Percentiles rank a stretch among this genome's conserved stretches.
These are phyloP conservation scores for Cyclaneusma minus DNA, from an alignment of 2,329 filamentous ascomycete species.

Conservation along the genomic window DNA sequence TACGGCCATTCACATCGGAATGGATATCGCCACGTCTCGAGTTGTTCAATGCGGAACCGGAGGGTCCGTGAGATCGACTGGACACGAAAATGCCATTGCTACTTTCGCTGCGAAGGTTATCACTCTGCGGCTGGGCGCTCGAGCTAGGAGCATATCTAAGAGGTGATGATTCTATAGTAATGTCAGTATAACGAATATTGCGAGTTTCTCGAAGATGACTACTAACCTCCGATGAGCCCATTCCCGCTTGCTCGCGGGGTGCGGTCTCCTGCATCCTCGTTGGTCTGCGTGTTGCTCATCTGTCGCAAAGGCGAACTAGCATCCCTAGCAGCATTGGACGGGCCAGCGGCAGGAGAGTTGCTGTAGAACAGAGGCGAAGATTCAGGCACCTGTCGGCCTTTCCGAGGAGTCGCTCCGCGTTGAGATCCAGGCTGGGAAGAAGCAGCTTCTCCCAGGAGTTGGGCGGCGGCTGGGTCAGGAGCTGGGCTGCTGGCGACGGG, in stretches of 20 bases:
- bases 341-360: slow-evolving; percentile 36
- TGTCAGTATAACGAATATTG: slow-evolving; percentile 2
- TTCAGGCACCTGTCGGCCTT: slow-evolving; percentile 31
- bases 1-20: slow-evolving; percentile 53
- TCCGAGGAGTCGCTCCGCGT: slow-evolving; percentile 27
- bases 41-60: slow-evolving; percentile 33
- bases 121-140: slow-evolving; percentile 45
- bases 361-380: slow-evolving; percentile 75
- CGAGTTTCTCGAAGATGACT: slow-evolving; percentile 1
- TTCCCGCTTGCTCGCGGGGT: slow-evolving; percentile 52
- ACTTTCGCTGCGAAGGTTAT: slow-evolving; percentile 64
- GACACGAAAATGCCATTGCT: slow-evolving; percentile 80
- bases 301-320: slow-evolving; percentile 46
- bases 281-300: slow-evolving; percentile 39
- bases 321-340: slow-evolving; percentile 22
- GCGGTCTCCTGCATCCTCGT: slow-evolving; percentile 44
- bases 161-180: slow-evolving; percentile 64
- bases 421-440: slow-evolving; percentile 13
- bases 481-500: slow-evolving; percentile 31
- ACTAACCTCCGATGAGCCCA: slow-evolving; percentile 45
- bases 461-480: slow-evolving; percentile 16
- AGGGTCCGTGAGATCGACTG: slow-evolving; percentile 32
- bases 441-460: slow-evolving; percentile 19
- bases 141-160: slow-evolving; percentile 85
- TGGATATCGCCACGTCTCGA: slow-evolving; percentile 75